Evolutionary conservation across 495 filamentous ascomycete species (phyloP).

Genomic region (Hypoxylon intermedium): DNA sequence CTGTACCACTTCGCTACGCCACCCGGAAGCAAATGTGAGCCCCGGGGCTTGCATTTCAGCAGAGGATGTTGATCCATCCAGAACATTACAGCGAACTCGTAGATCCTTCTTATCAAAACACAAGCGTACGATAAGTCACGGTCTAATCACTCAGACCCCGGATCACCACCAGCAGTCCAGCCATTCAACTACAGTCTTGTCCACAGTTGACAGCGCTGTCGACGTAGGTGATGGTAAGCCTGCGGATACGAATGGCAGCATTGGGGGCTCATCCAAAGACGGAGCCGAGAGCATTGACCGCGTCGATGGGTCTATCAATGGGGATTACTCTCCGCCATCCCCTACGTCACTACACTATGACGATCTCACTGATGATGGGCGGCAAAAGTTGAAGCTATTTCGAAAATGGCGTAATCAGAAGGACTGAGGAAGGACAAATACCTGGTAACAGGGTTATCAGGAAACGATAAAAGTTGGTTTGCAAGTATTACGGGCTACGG

Average conservation of each 20-base stretch:
- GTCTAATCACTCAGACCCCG: conserved; percentile 17
- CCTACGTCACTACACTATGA: conserved; percentile 14
- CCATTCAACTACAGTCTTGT: conserved; percentile 5
- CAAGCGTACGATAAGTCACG: conserved; percentile 34
- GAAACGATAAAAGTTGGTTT: neutral
- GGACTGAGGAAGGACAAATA: conserved; percentile 12
- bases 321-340: conserved; percentile 22
- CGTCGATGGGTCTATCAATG: conserved; percentile 20
- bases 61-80: conserved; percentile 41
- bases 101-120: conserved; percentile 41
- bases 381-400: conserved; percentile 31
- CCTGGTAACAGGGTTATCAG: no score
- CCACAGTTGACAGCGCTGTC: conserved; percentile 24
- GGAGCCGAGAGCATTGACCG: conserved; percentile 29
- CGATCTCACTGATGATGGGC: conserved; percentile 22
- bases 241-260: conserved; percentile 25
- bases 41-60: conserved; percentile 41
- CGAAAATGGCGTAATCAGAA: conserved; percentile 34
- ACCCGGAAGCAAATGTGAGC: conserved; percentile 39
- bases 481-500: neutral
- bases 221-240: conserved; percentile 25
- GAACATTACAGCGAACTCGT: conserved; percentile 37
- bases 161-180: conserved; percentile 6
- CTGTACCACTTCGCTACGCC: conserved; percentile 41
- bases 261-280: conserved; percentile 29